Evolutionary conservation across 2,329 filamentous ascomycete species (phyloP), one percentile per base, ranked within the genome.

Genomic region (Camillea tinctor): DNA sequence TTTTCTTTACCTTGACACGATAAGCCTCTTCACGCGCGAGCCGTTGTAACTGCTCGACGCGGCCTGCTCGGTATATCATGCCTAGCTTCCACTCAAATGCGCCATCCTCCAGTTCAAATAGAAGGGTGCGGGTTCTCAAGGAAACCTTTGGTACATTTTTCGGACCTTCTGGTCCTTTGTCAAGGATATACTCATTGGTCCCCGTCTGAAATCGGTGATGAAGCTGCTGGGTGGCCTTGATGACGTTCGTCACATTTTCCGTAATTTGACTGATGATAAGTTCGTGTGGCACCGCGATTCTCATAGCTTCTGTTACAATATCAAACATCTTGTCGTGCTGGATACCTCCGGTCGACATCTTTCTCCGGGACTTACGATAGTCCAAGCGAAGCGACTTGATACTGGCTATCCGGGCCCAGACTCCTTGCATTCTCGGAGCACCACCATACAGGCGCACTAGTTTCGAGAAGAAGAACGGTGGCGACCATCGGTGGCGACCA

Each of bases 31-130:
- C 92, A 50, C 95, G 87, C 4, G 94, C 93, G 57, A 96, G 79
- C 20, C 95, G 86, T 74, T 98, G 95, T 72, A 89, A 88, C 75
- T 98, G 94, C 74, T 99, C 95, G 58, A 93, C 80, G 20, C 94
- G 82, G 0, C 96, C 95, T 52, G 92, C 87, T 30, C 94, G 88
- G 74, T 98, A 99, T 55, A 99, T 99, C 71, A 93, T 88, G 17
- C 93, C 92, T 9, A 99, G 80, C 73, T 97, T 98, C 91, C 93
- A 99, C 74, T 99, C 95, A 70, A 99, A 99, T 0, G 92, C 89
- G 54, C 95, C 94, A 73, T 99, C 95, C 76, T 99, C 95, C 40
- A 99, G 81, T 71, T 98, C 94, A 60, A 99, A 94, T 2, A 97
- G 78, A 22, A 99, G 81, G 4, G 90, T 91, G 68, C 91, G 90